Conservation (phyloP, 2,329 filamentous ascomycete species). For the Colletotrichum graminicola region DNA sequence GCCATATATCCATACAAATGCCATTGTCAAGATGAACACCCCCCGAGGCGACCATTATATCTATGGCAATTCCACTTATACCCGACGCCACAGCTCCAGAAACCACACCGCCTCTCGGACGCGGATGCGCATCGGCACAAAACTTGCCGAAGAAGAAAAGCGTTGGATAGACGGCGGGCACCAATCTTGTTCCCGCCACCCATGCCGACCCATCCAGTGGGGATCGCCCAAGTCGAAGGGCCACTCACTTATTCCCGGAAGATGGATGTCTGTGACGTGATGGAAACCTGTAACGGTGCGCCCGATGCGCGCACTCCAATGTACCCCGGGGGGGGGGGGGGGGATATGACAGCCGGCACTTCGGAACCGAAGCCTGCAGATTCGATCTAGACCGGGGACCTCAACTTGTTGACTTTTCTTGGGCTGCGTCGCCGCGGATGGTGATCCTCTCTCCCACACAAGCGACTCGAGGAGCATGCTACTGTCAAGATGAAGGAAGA, state of each 20-base stretch:
- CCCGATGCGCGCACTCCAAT: neutral
- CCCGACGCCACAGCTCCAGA: neutral
- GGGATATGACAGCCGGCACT: constrained; percentile 19
- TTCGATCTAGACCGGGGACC: neutral
- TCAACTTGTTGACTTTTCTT: neutral
- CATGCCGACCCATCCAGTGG: constrained; percentile 35
- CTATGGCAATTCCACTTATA: neutral
- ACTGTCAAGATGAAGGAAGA: constrained; percentile 30
- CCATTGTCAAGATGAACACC: neutral
- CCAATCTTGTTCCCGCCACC: constrained; percentile 15
- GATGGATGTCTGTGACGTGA: constrained; percentile 13
- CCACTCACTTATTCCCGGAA: neutral
- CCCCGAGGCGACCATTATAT: neutral
- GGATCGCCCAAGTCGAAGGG: constrained; percentile 8
- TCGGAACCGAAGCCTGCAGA: constrained; percentile 31
- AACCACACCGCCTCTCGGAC: neutral
- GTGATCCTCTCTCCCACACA: neutral
- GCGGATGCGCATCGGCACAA: constrained; percentile 38
- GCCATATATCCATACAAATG: neutral
- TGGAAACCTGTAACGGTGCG: constrained; percentile 6
- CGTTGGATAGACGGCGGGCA: constrained; percentile 17
- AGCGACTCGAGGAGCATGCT: constrained; percentile 1
- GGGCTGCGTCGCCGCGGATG: neutral
- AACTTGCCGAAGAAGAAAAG: constrained; percentile 39
- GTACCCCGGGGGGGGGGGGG: constrained; percentile 8